Conservation (phyloP, 2,329 filamentous ascomycete genomes). For the Penicillium brasilianum region DNA sequence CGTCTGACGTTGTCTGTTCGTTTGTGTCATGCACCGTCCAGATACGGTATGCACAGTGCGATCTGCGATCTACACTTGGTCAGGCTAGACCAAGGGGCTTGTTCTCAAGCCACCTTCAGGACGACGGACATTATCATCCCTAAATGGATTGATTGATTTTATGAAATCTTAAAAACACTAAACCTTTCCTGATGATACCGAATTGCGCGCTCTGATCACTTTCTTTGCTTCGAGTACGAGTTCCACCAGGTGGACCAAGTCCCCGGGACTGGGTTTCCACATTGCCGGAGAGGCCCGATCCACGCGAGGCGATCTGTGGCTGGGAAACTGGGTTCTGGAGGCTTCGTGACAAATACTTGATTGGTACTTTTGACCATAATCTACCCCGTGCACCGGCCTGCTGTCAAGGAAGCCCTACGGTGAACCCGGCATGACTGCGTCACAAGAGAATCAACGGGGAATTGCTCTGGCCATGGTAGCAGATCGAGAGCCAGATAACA, state of each 20-base stretch:
- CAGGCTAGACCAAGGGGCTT: constrained; percentile 2
- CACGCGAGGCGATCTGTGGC: constrained; percentile 21
- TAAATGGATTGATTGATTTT: neutral
- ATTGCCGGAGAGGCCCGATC: constrained; percentile 20
- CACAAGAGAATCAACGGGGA: neutral
- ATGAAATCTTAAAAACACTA: neutral
- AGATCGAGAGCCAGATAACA: too few species aligned
- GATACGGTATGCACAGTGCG: neutral
- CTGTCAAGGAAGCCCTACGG: neutral
- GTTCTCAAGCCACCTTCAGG: neutral
- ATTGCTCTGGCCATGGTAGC: too few species aligned
- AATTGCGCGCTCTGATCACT: neutral
- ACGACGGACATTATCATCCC: neutral
- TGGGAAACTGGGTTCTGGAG: constrained; percentile 1
- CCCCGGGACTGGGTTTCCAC: constrained; percentile 13
- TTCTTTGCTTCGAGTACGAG: neutral
- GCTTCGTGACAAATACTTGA: constrained; percentile 7
- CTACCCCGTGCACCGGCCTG: neutral
- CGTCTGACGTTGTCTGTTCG: neutral
- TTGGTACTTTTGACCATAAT: constrained; percentile 1
- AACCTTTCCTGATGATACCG: neutral
- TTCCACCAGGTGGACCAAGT: neutral
- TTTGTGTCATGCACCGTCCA: neutral
- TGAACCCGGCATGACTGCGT: neutral
- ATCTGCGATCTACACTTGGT: neutral